phyloP scores from a whole-genome alignment of 164 flowering plant species.

The Dillenia turbinata region DNA sequence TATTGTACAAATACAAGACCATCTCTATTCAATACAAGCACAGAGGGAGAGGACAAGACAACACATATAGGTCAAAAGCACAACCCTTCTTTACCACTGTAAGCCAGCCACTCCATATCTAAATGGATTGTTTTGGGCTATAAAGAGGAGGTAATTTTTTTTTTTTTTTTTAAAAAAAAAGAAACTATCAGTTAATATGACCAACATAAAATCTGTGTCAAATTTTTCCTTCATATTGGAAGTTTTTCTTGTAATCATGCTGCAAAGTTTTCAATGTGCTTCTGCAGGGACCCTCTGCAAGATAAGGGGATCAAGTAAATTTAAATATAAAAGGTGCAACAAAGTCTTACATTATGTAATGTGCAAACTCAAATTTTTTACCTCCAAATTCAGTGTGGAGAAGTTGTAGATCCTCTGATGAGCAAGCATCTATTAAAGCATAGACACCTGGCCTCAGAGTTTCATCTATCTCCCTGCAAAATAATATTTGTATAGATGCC shows the following conservation, averaged over 20 bases:
- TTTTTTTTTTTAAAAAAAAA: background rate
- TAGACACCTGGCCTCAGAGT: conserved; percentile 84
- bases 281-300: conserved; percentile 92
- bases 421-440: conserved; percentile 80
- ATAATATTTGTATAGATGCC: background rate
- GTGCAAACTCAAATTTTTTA: conserved; percentile 3
- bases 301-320: conserved; percentile 3
- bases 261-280: conserved; percentile 62
- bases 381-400: conserved; percentile 86
- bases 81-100: too few species aligned
- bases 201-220: conserved; percentile 16
- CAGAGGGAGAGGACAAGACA: too few species aligned
- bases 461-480: conserved; percentile 82
- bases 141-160: too few species aligned
- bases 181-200: background rate
- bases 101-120: too few species aligned
- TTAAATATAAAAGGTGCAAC: conserved; percentile 6
- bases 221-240: conserved; percentile 83
- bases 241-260: conserved; percentile 71
- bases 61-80: too few species aligned
- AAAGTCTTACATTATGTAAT: background rate
- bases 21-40: too few species aligned
- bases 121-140: too few species aligned
- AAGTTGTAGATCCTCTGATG: conserved; percentile 74
- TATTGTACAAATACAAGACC: too few species aligned